Evolutionary conservation across 169 alveolate species (phyloP), one percentile per base, ranked within the genome.

Genomic region (Plasmodium cynomolgi): DNA sequence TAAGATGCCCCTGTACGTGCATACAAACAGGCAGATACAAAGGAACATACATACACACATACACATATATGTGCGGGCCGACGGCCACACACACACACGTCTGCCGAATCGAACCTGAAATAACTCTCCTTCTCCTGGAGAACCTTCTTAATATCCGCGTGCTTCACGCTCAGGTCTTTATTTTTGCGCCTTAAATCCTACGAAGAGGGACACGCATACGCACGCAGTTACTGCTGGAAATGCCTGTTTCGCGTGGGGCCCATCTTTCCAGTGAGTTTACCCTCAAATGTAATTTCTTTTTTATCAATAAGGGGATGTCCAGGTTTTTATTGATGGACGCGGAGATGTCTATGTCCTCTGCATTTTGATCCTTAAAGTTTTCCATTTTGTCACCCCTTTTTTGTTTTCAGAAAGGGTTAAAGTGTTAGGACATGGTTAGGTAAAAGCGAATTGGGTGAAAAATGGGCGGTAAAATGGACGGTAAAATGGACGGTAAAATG

Each of bases 291-390:
- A 90, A 90, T 79, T 90, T 81, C 72, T 90, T 90, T 58, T 90
- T 79, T 80, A 58, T 90, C 82, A 90, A 58, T 80, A 90, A 62
- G 8, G 94, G 94, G 23, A 90, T 90, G 20, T 90, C 94, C n/a
- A 90, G 90, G 47, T 80, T 90, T 56, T 90, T 80, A 90, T 47
- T 80, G n/a, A 90, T 80, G 20, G 84, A 47, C 47, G 88, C 33
- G 50, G 91, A 90, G 20, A 54, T 90, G 81, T 90, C 83, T 39
- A 81, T n/a, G 54, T 79, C 72, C 33, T 90, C 84, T 20, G 71
- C 82, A 68, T 50, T 58, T 58, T 79, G 54, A 7, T 80, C 84
- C 34, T 58, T 80, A 58, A 31, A 0, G 50, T 62, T 90, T 79
- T 90, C 41, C 94, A 90, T 90, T 90, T 80, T 68, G n/a, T 5